Conservation (phyloP, 2,329 filamentous ascomycete genomes). For the Calonectria fujianensis region DNA sequence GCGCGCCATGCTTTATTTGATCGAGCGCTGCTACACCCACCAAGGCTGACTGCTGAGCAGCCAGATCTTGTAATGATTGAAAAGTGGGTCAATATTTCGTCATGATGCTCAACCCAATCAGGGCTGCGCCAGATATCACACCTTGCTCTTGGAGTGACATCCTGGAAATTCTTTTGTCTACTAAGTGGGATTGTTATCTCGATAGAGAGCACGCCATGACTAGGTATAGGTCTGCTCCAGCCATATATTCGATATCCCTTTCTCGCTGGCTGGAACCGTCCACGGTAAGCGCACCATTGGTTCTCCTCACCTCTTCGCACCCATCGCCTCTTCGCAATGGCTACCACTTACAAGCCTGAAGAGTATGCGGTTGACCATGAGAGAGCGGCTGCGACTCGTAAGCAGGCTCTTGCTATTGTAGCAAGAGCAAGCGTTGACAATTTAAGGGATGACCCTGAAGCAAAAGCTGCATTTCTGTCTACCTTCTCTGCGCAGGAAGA, state of each 20-base stretch:
- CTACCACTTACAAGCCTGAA: not conserved
- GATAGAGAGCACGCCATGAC: conserved; percentile 11
- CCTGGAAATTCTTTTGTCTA: not conserved
- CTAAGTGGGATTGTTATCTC: not conserved
- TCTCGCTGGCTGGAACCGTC: not conserved
- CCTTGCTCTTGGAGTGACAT: not conserved
- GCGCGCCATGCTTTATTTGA: not conserved
- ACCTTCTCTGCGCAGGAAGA: conserved; percentile 63
- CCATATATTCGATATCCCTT: conserved; percentile 5
- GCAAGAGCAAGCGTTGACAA: not conserved
- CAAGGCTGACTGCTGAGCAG: not conserved
- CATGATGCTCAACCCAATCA: conserved; percentile 16
- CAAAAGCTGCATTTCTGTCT: conserved; percentile 56
- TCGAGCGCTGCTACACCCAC: not conserved
- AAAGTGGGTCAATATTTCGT: conserved; percentile 28
- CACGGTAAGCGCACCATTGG: not conserved
- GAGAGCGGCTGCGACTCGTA: not conserved
- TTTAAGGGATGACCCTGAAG: conserved; percentile 9
- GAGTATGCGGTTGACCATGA: not conserved
- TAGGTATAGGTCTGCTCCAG: not conserved
- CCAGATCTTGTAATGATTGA: conserved; percentile 6
- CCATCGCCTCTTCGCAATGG: not conserved
- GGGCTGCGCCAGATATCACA: not conserved
- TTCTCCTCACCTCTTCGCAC: not conserved
- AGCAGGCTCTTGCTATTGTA: conserved; percentile 3